Conservation (phyloP, 805 yeast species). For the Torulaspora maleeae region DNA sequence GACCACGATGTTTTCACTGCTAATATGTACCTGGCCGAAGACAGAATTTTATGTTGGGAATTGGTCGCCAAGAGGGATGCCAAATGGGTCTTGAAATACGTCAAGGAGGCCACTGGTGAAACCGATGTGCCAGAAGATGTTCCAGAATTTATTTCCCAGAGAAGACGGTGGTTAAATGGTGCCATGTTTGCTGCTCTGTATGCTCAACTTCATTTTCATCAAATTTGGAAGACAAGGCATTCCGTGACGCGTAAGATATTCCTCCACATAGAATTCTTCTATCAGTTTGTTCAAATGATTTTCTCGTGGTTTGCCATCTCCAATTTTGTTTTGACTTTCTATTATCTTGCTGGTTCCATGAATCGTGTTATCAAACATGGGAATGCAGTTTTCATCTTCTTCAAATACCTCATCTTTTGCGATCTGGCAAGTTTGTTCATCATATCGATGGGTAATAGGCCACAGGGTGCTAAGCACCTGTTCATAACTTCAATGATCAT, state of each 20-base stretch:
- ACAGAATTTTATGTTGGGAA: slow-evolving; percentile 95
- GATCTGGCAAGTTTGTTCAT: slow-evolving; percentile 83
- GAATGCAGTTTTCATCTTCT: slow-evolving; percentile 71
- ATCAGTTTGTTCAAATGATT: slow-evolving; percentile 71
- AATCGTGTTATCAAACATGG: slow-evolving; percentile 58
- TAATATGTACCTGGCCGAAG: slow-evolving; percentile 96
- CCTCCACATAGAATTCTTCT: slow-evolving; percentile 81
- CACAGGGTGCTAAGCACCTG: slow-evolving; percentile 86
- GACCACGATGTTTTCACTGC: slow-evolving; percentile 84
- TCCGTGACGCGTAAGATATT: slow-evolving; percentile 72
- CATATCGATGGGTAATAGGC: slow-evolving; percentile 94
- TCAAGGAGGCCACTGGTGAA: slow-evolving; percentile 89
- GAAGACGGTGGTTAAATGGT: slow-evolving; percentile 98
- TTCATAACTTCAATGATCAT: slow-evolving; percentile 69
- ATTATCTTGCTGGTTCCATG: slow-evolving; percentile 86
- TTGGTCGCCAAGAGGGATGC: slow-evolving; percentile 78
- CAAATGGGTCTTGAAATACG: slow-evolving; percentile 87
- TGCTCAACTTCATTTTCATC: slow-evolving; percentile 77
- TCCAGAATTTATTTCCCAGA: slow-evolving; percentile 91
- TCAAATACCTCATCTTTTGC: slow-evolving; percentile 81
- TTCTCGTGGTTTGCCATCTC: slow-evolving; percentile 92
- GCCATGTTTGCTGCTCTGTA: slow-evolving; percentile 95
- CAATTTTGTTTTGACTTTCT: slow-evolving; percentile 87
- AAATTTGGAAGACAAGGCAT: slow-evolving; percentile 87
- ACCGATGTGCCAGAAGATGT: slow-evolving; percentile 95